phyloP scores from a whole-genome alignment of 1,284 basidiomycete genomes.

The Porogramme epimiltina region DNA sequence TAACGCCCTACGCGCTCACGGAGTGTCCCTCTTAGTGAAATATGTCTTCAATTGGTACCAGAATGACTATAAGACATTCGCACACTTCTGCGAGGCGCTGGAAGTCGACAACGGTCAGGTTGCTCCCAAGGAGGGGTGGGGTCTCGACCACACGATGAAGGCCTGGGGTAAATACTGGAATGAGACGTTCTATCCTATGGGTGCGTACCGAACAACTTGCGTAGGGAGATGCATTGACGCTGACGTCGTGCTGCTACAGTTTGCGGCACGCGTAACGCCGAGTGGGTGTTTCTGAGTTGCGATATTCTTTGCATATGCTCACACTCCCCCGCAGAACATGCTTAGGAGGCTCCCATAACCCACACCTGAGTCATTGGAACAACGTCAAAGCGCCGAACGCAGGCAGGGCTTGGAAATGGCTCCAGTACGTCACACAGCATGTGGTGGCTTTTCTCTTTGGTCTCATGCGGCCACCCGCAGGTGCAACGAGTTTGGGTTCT shows the following conservation, averaged over 20 bases:
- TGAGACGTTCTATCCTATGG: slow-evolving; percentile 38
- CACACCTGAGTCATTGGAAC: slow-evolving; percentile 49
- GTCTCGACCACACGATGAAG: slow-evolving; percentile 57
- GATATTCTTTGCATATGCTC: not conserved
- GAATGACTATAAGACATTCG: slow-evolving; percentile 54
- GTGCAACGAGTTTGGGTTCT: slow-evolving; percentile 65
- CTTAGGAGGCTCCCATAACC: slow-evolving; percentile 47
- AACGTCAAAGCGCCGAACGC: slow-evolving; percentile 42
- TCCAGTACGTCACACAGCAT: slow-evolving; percentile 38
- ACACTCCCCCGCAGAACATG: slow-evolving; percentile 44
- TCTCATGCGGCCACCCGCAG: slow-evolving; percentile 30
- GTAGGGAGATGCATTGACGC: no score
- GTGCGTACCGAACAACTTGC: slow-evolving; percentile 33
- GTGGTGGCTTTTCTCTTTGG: not conserved
- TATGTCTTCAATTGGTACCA: slow-evolving; percentile 58
- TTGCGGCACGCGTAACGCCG: slow-evolving; percentile 38
- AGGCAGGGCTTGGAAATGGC: slow-evolving; percentile 58
- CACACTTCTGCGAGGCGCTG: slow-evolving; percentile 68
- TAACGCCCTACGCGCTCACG: not conserved
- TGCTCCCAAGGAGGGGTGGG: slow-evolving; percentile 60
- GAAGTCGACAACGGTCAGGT: slow-evolving; percentile 65
- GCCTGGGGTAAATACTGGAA: slow-evolving; percentile 64
- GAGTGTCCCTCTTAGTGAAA: slow-evolving; percentile 42
- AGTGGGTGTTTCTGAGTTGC: slow-evolving; percentile 33
- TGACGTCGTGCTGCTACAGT: slow-evolving; percentile 32